phyloP scores from a whole-genome alignment of 2,329 filamentous ascomycete species.

The Bipolaris cookei region DNA sequence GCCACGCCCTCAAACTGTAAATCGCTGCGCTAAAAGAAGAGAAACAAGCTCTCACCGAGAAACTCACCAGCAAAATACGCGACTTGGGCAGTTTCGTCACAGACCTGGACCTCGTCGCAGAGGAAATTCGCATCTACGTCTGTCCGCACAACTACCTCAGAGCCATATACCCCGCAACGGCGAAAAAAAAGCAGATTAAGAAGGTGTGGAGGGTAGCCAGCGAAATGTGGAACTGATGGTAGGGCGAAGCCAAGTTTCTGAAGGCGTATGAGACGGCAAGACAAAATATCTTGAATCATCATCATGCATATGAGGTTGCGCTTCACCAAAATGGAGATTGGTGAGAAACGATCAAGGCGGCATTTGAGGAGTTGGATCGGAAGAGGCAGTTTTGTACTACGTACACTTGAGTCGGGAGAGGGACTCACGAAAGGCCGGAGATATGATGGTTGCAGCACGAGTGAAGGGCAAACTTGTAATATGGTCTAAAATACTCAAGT shows the following conservation, averaged over 20 bases:
- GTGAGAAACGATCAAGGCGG: background rate
- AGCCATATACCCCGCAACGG: background rate
- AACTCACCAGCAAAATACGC: background rate
- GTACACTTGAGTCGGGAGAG: background rate
- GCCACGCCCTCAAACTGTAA: background rate
- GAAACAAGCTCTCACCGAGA: background rate
- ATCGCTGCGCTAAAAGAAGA: background rate
- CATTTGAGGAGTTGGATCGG: background rate
- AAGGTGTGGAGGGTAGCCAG: background rate
- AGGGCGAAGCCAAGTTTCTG: conserved; percentile 6
- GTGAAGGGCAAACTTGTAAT: too few relatives aligned
- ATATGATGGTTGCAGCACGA: too few relatives aligned
- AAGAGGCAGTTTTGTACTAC: background rate
- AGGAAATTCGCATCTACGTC: conserved; percentile 10
- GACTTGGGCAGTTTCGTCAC: conserved; percentile 6
- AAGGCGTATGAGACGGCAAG: conserved; percentile 3
- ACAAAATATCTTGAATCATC: conserved; percentile 10
- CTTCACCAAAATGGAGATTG: background rate
- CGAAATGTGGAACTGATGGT: conserved; percentile 2
- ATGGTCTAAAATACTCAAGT: too few relatives aligned
- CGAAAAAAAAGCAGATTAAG: background rate
- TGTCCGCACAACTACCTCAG: conserved; percentile 6
- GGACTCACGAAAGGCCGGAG: background rate
- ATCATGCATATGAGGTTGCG: conserved; percentile 14
- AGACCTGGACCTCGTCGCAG: conserved; percentile 10